A percentile compares a stretch with the other conserved stretches of the same genome.
Conservation (phyloP, 225 moss, liverwort and hornwort species). For the Pseudoscleropodium purum region DNA sequence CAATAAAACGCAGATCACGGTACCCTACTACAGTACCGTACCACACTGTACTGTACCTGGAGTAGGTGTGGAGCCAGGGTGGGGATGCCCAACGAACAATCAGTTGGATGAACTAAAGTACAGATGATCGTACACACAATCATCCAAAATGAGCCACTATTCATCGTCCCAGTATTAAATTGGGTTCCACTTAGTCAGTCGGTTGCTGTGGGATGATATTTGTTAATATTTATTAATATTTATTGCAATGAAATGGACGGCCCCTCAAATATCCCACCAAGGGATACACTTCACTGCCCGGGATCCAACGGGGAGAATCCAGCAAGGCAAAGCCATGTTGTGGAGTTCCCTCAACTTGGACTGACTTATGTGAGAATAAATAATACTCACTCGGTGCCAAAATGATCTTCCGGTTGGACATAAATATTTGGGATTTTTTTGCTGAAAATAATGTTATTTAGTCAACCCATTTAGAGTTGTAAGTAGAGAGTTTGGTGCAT, state of each 20-base stretch:
- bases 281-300: not conserved
- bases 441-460: not conserved
- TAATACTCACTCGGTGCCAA: not conserved
- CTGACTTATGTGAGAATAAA: not conserved
- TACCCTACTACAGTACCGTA: not conserved
- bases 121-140: not conserved
- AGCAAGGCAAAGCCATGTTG: not conserved
- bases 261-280: not conserved
- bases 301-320: not conserved
- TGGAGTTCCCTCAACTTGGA: too few species aligned
- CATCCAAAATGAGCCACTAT: not conserved
- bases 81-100: too few species aligned
- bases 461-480: not conserved
- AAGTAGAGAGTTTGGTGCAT: not conserved
- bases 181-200: not conserved
- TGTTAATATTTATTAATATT: not conserved
- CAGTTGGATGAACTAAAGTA: not conserved
- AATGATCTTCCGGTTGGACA: not conserved
- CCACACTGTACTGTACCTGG: not conserved
- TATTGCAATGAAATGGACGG: not conserved
- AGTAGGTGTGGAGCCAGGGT: not conserved
- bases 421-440: not conserved
- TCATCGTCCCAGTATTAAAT: not conserved
- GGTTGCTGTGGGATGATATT: not conserved
- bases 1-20: not conserved